Conservation (phyloP, 352 stramenopile genomes). For the Phytophthora fragariae region DNA sequence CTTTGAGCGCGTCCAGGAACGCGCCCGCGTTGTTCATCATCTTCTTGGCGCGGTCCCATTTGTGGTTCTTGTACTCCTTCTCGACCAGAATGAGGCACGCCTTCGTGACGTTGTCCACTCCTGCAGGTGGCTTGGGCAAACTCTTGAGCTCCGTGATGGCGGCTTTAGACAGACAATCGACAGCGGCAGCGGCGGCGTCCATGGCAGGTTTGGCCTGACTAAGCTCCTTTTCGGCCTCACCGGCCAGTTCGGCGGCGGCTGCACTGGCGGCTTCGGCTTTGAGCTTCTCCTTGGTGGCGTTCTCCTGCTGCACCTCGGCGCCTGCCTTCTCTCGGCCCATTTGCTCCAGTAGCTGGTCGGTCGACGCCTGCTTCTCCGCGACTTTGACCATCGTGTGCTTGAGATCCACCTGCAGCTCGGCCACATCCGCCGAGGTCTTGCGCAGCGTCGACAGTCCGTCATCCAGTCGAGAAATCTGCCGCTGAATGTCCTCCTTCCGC, state of each 20-base stretch:
- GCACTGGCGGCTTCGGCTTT: constrained; percentile 94
- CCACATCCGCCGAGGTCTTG: constrained; percentile 97
- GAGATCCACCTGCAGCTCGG: constrained; percentile 95
- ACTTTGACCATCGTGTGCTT: constrained; percentile 97
- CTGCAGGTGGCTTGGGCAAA: constrained; percentile 94
- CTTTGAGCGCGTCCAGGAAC: constrained; percentile 94
- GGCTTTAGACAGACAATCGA: constrained; percentile 97
- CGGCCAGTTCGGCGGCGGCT: constrained; percentile 93
- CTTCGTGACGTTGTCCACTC: constrained; percentile 97
- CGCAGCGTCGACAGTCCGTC: constrained; percentile 96
- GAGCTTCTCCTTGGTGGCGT: constrained; percentile 94
- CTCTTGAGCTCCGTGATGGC: constrained; percentile 98
- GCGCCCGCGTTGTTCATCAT: constrained; percentile 99
- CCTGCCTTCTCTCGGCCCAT: constrained; percentile 94
- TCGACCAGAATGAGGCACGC: constrained; percentile 97
- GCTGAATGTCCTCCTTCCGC: constrained; percentile 95
- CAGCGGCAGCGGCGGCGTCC: constrained; percentile 94
- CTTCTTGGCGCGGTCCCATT: constrained; percentile 98
- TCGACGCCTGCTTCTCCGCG: constrained; percentile 96
- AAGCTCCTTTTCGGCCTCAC: constrained; percentile 95
- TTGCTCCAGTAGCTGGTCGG: constrained; percentile 95
- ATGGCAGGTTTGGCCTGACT: constrained; percentile 96
- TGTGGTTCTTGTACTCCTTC: constrained; percentile 98
- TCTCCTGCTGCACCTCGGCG: constrained; percentile 94
- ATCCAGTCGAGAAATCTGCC: constrained; percentile 96